Conservation (phyloP, 2,329 filamentous ascomycete species). For the Bipolaris victoriae region DNA sequence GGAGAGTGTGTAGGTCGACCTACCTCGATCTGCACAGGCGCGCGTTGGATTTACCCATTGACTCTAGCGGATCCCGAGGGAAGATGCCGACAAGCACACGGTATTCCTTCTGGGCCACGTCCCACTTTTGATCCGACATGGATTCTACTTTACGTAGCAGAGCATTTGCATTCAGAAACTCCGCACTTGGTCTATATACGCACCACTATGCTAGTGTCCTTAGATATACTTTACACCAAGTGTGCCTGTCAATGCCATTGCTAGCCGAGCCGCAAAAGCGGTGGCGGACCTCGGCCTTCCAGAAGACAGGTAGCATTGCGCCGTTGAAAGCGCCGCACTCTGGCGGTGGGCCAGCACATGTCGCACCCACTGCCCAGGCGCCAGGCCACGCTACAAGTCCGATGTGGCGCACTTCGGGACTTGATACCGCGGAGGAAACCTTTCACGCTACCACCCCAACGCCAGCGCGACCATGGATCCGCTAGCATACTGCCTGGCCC, state of each 20-base stretch:
- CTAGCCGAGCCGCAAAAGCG: background rate
- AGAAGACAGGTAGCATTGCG: constrained; percentile 8
- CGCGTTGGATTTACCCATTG: background rate
- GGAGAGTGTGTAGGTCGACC: background rate
- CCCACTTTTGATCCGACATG: constrained; percentile 4
- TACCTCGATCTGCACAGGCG: background rate
- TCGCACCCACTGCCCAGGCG: constrained; percentile 10
- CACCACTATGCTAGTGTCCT: background rate
- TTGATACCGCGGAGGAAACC: constrained; percentile 18
- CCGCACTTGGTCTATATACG: background rate
- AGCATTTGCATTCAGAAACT: background rate
- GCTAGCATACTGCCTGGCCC: constrained; percentile 5
- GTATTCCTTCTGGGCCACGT: background rate
- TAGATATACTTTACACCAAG: background rate
- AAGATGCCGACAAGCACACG: background rate
- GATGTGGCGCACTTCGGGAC: constrained; percentile 14
- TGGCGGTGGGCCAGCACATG: constrained; percentile 9
- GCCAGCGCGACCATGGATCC: constrained; percentile 17
- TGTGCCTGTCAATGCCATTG: background rate
- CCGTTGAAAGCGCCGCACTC: constrained; percentile 30
- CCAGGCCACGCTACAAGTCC: constrained; percentile 28
- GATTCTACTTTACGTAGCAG: background rate
- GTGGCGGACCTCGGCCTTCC: constrained; percentile 1
- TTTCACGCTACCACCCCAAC: constrained; percentile 20
- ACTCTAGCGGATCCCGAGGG: too few relatives aligned